Evolutionary conservation across 1,284 basidiomycete genomes (phyloP).

Genomic region (Athelia sp.): DNA sequence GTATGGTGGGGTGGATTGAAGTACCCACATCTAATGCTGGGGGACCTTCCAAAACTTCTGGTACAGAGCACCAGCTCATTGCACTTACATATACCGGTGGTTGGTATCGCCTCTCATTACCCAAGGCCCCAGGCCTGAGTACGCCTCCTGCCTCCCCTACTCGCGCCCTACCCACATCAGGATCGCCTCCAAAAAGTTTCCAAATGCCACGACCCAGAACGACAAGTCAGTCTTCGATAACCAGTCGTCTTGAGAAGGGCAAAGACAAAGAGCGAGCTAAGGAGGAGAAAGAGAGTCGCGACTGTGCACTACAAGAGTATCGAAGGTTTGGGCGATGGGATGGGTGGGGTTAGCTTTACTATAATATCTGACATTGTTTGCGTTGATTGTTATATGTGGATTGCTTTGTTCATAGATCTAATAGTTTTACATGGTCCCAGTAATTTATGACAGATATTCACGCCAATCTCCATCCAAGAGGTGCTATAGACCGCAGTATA

Average conservation of each 20-base stretch:
- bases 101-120: slow-evolving; percentile 87
- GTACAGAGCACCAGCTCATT: slow-evolving; percentile 70
- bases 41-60: slow-evolving; percentile 18
- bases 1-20: slow-evolving; percentile 80
- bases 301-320: slow-evolving; percentile 71
- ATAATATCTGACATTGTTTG: not conserved
- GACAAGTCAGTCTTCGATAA: slow-evolving; percentile 47
- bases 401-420: too few relatives aligned
- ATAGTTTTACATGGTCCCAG: not conserved
- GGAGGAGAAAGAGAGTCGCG: slow-evolving; percentile 54
- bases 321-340: slow-evolving; percentile 80
- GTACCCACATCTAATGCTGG: slow-evolving; percentile 37
- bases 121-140: slow-evolving; percentile 32
- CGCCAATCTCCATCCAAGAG: too few relatives aligned
- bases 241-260: slow-evolving; percentile 49
- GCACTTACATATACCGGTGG: slow-evolving; percentile 86
- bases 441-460: too few relatives aligned
- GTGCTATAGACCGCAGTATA: not conserved
- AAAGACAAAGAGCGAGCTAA: slow-evolving; percentile 53
- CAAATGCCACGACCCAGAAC: slow-evolving; percentile 39
- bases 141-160: slow-evolving; percentile 5
- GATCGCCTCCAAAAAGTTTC: slow-evolving; percentile 37
- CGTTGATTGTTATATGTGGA: not conserved
- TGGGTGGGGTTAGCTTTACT: slow-evolving; percentile 61
- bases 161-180: slow-evolving; percentile 16